These are phyloP conservation scores for Novymonas esmeraldas DNA, from an alignment of 208 protist genomes.

Conservation along the genomic window DNA sequence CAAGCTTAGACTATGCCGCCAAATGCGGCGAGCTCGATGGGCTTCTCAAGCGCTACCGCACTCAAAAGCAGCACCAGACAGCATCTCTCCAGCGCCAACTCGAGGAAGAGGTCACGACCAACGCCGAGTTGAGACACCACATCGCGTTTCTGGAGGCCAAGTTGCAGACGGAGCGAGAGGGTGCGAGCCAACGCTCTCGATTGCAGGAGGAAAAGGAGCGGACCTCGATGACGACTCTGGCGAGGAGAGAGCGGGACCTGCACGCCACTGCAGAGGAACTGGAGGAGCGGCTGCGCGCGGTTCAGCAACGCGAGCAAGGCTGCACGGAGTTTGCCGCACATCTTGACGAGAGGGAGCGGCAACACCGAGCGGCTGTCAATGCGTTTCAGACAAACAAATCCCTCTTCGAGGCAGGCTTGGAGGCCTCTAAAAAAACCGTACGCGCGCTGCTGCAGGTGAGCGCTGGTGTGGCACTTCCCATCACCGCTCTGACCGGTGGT, in stretches of 20 bases:
- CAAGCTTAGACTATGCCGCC: not conserved
- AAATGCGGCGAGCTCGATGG: conserved; percentile 23
- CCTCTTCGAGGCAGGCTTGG: conserved; percentile 11
- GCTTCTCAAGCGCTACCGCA: conserved; percentile 20
- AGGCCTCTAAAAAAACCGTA: conserved; percentile 5
- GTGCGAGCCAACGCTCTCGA: not conserved
- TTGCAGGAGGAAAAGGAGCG: not conserved
- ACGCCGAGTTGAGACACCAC: conserved; percentile 24
- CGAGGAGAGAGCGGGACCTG: not conserved
- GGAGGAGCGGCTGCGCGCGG: conserved; percentile 2
- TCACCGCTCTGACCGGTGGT: conserved; percentile 2
- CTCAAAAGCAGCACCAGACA: conserved; percentile 11
- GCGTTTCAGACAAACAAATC: conserved; percentile 5
- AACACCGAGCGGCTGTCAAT: conserved; percentile 8
- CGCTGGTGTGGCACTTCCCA: not conserved
- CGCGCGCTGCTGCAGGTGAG: conserved; percentile 6
- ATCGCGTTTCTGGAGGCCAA: conserved; percentile 20
- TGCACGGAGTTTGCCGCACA: conserved; percentile 1
- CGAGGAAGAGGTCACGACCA: conserved; percentile 15
- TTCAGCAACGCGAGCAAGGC: conserved; percentile 14
- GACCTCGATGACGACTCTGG: not conserved
- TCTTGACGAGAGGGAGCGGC: conserved; percentile 10
- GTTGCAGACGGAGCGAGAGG: conserved; percentile 2
- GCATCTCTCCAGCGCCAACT: conserved; percentile 12
- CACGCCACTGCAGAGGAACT: not conserved